Evolutionary conservation across 495 filamentous ascomycete species (phyloP), one percentile per base, ranked within the genome.

Genomic region (Lasiosphaeris hirsuta): DNA sequence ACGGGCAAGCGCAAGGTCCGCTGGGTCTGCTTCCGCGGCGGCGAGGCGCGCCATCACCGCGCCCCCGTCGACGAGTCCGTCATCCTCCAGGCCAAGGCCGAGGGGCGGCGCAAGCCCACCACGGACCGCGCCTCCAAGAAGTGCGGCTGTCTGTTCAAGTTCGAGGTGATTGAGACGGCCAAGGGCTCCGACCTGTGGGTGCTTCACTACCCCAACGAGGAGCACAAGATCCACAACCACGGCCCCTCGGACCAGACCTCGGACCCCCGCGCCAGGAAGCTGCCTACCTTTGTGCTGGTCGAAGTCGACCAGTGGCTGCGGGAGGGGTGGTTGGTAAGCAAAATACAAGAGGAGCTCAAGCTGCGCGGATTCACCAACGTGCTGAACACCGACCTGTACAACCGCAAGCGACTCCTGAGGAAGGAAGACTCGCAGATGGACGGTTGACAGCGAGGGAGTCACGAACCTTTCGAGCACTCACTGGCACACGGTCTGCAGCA

Each of bases 171-270:
- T 34, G 70, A 72, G 64, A 69, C 68, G 30, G 52, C 60, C 19
- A 58, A 59, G 41, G 70, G 68, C 17, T 60, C 58, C 13, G 70
- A 72, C 53, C 44, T 69, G 13, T 72, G 66, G 68, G 56, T 66
- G 48, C 59, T 72, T 37, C 70, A 72, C 51, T 72, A 72, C 19
- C 66, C 70, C 33, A 71, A 71, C 53, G 63, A 64, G 51, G 68
- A 71, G 56, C 68, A 72, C 59, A 71, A 69, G 64, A 56, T 57
- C 40, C 70, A 72, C 53, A 72, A 72, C 55, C 70, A 72, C 45
- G 60, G 58, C 5, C 70, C 70, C 18, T 65, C 68, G 41, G 68
- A 70, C 56, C 60, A 65, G 55, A 63, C 61, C 39, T 64, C 61
- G 7, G 70, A 72, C 33, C 70, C 70, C 14, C 17, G 70, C 0